phyloP scores from a whole-genome alignment of 352 stramenopile genomes.

The Globisporangium spiculum region DNA sequence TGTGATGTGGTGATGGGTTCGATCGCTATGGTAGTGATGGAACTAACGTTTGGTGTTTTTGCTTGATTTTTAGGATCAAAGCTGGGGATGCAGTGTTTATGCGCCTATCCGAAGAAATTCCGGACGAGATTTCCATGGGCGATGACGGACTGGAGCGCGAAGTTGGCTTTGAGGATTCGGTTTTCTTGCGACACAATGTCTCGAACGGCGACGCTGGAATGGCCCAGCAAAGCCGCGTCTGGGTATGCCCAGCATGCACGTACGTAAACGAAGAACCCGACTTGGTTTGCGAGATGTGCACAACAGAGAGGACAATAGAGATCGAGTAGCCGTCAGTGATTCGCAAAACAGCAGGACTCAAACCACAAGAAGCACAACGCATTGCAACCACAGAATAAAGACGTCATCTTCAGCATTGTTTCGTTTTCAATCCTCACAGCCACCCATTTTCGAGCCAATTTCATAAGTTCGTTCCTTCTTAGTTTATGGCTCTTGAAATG shows the following conservation, averaged over 20 bases:
- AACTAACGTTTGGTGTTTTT: not conserved
- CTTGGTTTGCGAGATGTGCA: conserved; percentile 68
- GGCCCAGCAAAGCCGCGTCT: conserved; percentile 37
- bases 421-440: not conserved
- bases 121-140: conserved; percentile 53
- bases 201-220: conserved; percentile 18
- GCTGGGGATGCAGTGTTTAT: conserved; percentile 73
- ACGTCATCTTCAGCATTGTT: not conserved
- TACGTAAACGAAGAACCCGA: conserved; percentile 72
- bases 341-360: not conserved
- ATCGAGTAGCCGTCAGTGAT: conserved; percentile 25
- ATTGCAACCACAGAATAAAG: not conserved
- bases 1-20: not conserved
- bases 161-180: conserved; percentile 70
- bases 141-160: conserved; percentile 57
- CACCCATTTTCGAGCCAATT: not conserved
- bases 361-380: not conserved
- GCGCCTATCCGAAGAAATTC: conserved; percentile 54
- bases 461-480: not conserved
- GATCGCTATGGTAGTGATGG: conserved; percentile 1
- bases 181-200: conserved; percentile 44
- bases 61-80: conserved; percentile 47
- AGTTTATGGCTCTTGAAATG: not conserved
- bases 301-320: conserved; percentile 35
- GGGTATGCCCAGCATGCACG: conserved; percentile 72